Evolutionary conservation across 345 rosid genomes (phyloP).

Genomic region (Populus simonii): DNA sequence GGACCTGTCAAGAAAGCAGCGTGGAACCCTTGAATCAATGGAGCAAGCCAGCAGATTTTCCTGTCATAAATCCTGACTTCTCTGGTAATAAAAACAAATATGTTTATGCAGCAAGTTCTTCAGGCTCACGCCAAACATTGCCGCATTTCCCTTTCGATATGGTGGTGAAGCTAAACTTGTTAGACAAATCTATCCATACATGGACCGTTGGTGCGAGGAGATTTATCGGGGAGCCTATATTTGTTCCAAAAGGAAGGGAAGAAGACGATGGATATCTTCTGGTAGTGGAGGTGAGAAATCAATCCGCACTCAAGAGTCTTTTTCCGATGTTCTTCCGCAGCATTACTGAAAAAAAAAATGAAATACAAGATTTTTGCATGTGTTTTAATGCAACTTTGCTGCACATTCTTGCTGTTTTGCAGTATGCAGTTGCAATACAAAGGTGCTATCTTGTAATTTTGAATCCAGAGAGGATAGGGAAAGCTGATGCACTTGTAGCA

Average conservation of each 20-base stretch:
- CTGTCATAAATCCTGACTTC: slow-evolving; percentile 52
- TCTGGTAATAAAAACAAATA: slow-evolving; percentile 54
- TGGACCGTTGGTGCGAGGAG: slow-evolving; percentile 67
- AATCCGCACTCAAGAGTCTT: no score
- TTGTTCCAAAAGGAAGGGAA: slow-evolving; percentile 48
- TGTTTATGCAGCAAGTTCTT: slow-evolving; percentile 61
- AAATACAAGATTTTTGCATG: no score
- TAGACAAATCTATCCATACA: slow-evolving; percentile 25
- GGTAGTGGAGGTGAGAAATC: slow-evolving; percentile 64
- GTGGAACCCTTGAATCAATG: slow-evolving; percentile 51
- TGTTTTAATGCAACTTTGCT: neutral
- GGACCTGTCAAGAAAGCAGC: slow-evolving; percentile 43
- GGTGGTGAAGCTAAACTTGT: slow-evolving; percentile 59
- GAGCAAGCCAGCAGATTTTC: slow-evolving; percentile 74
- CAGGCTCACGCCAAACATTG: slow-evolving; percentile 58
- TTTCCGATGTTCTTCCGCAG: no score
- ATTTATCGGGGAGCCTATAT: slow-evolving; percentile 84
- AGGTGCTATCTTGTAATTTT: slow-evolving; percentile 73
- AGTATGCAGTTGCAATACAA: slow-evolving; percentile 88
- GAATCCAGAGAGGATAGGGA: slow-evolving; percentile 74
- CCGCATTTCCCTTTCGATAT: slow-evolving; percentile 85
- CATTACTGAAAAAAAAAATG: no score
- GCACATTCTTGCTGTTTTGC: neutral
- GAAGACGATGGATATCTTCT: slow-evolving; percentile 83
- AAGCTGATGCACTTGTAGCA: slow-evolving; percentile 55